These are phyloP conservation scores for Talaromyces sp. DNA, from an alignment of 2,329 filamentous ascomycete species.

Conservation along the genomic window DNA sequence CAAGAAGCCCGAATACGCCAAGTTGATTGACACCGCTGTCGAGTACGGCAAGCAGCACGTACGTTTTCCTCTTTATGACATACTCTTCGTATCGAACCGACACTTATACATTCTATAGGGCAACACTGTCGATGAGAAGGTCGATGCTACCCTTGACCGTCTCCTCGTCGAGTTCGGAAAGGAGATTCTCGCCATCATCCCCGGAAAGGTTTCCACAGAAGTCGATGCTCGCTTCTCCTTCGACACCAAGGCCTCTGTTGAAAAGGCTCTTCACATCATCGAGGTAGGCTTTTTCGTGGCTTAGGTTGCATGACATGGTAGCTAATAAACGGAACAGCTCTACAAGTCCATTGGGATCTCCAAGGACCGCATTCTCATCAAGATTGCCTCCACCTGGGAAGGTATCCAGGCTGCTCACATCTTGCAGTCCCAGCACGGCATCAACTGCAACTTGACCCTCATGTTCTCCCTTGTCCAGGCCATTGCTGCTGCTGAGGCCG, in stretches of 20 bases:
- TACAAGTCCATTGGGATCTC: conserved; percentile 89
- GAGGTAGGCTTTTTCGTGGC: conserved; percentile 58
- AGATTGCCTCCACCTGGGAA: conserved; percentile 99
- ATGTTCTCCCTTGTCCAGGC: conserved; percentile 97
- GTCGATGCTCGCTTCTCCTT: conserved; percentile 96
- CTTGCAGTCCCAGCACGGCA: conserved; percentile 89
- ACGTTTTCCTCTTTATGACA: conserved; percentile 32
- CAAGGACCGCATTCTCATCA: conserved; percentile 96
- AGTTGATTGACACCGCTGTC: conserved; percentile 82
- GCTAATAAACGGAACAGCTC: conserved; percentile 59
- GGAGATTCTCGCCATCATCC: conserved; percentile 95
- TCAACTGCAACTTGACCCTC: conserved; percentile 98
- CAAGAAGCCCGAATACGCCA: conserved; percentile 96
- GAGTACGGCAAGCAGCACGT: conserved; percentile 78
- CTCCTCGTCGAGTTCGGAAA: conserved; percentile 97
- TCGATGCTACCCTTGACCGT: conserved; percentile 86
- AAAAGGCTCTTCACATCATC: conserved; percentile 97
- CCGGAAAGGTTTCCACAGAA: conserved; percentile 98
- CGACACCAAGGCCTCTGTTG: conserved; percentile 83
- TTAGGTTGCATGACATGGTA: not conserved
- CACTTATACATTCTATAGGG: conserved; percentile 42
- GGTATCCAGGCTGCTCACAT: conserved; percentile 98
- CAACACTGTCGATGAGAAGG: conserved; percentile 70
- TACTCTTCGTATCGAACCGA: not conserved
- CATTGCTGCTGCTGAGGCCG: conserved; percentile 91